A percentile compares a stretch with the other conserved stretches of the same genome.
phyloP scores from a whole-genome alignment of 305 asterid species.

The Andrographis paniculata region DNA sequence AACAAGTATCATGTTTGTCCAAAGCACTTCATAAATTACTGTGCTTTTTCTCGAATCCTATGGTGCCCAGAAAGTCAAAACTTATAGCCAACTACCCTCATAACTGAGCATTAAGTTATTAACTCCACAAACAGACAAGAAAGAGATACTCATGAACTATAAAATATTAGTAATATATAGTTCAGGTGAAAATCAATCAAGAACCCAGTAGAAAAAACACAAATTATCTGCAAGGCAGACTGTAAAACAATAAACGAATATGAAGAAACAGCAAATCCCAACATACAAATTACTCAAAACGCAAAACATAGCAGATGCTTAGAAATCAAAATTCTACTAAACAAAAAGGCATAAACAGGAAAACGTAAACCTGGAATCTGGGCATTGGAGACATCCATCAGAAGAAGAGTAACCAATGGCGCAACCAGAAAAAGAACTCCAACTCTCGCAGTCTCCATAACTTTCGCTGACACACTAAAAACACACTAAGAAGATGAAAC shows the following conservation, averaged over 20 bases:
- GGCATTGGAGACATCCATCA: constrained; percentile 48
- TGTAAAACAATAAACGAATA: not conserved
- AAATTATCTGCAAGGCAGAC: not conserved
- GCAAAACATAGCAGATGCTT: not conserved
- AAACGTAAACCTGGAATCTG: constrained; percentile 64
- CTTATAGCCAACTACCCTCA: constrained; percentile 9
- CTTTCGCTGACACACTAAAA: constrained; percentile 20
- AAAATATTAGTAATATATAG: not conserved
- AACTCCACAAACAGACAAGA: constrained; percentile 12
- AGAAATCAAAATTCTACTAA: not conserved
- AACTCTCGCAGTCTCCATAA: constrained; percentile 31
- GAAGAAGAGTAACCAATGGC: constrained; percentile 25
- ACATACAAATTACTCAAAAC: constrained; percentile 14
- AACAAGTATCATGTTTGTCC: not conserved
- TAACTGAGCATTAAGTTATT: constrained; percentile 10
- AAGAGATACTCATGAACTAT: constrained; percentile 4
- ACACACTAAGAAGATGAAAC: constrained; percentile 23
- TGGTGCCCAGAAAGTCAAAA: not conserved
- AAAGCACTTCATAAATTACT: not conserved
- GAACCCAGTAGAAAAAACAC: constrained; percentile 12
- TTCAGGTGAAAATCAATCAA: constrained; percentile 9
- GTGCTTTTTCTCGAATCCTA: constrained; percentile 10
- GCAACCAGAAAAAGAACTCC: constrained; percentile 21
- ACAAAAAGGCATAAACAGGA: constrained; percentile 8
- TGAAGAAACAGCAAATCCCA: constrained; percentile 18